These are phyloP conservation scores for Radiomyces spectabilis DNA, from an alignment of 192 early-diverging fungal species.

Conservation along the genomic window DNA sequence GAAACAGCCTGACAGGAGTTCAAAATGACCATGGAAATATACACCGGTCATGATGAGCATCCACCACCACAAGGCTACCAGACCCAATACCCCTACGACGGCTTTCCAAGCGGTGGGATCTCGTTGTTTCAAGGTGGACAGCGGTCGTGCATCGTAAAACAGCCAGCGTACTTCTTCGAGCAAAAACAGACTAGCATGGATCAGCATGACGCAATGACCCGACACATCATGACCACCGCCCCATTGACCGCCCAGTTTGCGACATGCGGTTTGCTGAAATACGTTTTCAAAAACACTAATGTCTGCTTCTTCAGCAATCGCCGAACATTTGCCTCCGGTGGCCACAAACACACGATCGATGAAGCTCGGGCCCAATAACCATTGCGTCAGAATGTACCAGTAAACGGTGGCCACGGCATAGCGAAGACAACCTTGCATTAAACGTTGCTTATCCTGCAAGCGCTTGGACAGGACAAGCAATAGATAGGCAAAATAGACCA, in stretches of 20 bases:
- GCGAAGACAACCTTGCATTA: constrained; percentile 28
- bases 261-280: constrained; percentile 21
- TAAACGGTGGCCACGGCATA: constrained; percentile 65
- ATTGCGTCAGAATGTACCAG: constrained; percentile 81
- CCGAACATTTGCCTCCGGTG: constrained; percentile 62
- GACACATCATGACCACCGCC: constrained; percentile 77
- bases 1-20: constrained; percentile 60
- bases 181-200: constrained; percentile 68
- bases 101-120: constrained; percentile 18
- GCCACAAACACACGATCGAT: constrained; percentile 70
- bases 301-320: constrained; percentile 7
- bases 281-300: constrained; percentile 3
- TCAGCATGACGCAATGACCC: constrained; percentile 80
- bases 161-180: constrained; percentile 54
- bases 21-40: constrained; percentile 69
- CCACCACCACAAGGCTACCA: constrained; percentile 61
- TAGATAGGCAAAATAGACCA: constrained; percentile 48
- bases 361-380: constrained; percentile 75
- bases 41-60: constrained; percentile 73
- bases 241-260: constrained; percentile 60
- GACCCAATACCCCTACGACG: constrained; percentile 26
- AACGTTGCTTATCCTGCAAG: constrained; percentile 7
- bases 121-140: not conserved
- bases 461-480: constrained; percentile 25
- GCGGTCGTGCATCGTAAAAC: constrained; percentile 10